A percentile compares a stretch with the other conserved stretches of the same genome.
These are phyloP conservation scores for Prunus campanulata DNA, from an alignment of 306 rosid species.

Conservation along the genomic window DNA sequence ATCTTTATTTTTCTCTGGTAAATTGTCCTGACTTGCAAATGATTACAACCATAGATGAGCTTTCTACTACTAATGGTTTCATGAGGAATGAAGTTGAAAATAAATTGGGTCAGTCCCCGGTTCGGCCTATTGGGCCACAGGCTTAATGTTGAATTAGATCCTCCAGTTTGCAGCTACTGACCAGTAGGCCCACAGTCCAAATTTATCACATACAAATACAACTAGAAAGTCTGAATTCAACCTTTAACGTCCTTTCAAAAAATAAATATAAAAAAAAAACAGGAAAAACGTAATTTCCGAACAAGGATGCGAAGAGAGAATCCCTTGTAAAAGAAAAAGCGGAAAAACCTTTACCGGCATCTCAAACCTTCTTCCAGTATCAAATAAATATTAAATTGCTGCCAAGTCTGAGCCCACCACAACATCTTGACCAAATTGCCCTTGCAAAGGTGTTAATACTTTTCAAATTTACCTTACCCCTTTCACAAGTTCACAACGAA, in stretches of 20 bases:
- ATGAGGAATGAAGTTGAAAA: no score
- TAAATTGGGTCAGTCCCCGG: no score
- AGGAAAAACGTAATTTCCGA: constrained; percentile 9
- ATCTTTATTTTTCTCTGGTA: no score
- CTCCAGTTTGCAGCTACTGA: no score
- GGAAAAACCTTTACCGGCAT: neutral
- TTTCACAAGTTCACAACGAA: no score
- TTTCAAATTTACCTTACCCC: no score
- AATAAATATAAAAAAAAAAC: neutral
- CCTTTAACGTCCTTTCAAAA: neutral
- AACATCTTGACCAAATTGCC: neutral
- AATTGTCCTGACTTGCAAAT: no score
- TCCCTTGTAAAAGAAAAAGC: constrained; percentile 11
- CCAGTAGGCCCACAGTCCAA: neutral
- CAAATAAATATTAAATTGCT: no score
- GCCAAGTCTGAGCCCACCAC: neutral
- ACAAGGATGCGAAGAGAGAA: neutral
- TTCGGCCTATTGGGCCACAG: fast-evolving
- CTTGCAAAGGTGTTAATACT: neutral
- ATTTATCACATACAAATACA: neutral
- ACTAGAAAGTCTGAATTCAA: neutral
- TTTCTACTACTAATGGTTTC: no score
- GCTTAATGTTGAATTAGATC: no score
- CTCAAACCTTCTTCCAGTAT: neutral
- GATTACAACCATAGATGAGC: no score